A percentile compares a stretch with the other conserved stretches of the same genome.
These are phyloP conservation scores for Ophiostoma ulmi DNA, from an alignment of 2,329 filamentous ascomycete species.

Conservation along the genomic window DNA sequence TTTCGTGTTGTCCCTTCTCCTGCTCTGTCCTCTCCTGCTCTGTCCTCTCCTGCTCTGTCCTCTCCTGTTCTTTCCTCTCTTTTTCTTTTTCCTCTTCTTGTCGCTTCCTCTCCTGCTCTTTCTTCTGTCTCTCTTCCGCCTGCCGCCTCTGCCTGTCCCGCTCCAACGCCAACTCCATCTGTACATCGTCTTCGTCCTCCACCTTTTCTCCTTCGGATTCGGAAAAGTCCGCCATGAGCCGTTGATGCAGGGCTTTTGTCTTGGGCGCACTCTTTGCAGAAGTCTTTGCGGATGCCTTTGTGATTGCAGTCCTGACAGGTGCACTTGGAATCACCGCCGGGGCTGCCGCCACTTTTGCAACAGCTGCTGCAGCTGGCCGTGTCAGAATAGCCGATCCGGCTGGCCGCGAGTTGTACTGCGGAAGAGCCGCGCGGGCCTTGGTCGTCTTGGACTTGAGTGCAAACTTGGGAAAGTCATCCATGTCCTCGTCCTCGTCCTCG, in stretches of 20 bases:
- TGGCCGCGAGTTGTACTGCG: constrained; percentile 15
- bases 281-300: neutral
- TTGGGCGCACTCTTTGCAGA: neutral
- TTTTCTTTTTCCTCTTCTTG: neutral
- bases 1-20: neutral
- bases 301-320: neutral
- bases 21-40: neutral
- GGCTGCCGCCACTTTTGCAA: neutral
- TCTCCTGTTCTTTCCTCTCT: neutral
- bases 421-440: constrained; percentile 16
- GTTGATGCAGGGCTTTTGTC: neutral
- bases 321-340: neutral
- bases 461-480: constrained; percentile 13
- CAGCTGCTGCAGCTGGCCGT: neutral
- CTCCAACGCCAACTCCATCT: constrained; percentile 3
- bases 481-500: constrained; percentile 14
- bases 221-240: constrained; percentile 13
- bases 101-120: neutral
- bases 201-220: neutral
- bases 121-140: neutral
- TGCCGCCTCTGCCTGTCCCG: neutral
- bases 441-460: neutral
- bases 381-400: neutral
- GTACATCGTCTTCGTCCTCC: neutral
- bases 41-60: neutral